Conservation (phyloP, 2,329 filamentous ascomycete genomes). For the Truncatella angustata region DNA sequence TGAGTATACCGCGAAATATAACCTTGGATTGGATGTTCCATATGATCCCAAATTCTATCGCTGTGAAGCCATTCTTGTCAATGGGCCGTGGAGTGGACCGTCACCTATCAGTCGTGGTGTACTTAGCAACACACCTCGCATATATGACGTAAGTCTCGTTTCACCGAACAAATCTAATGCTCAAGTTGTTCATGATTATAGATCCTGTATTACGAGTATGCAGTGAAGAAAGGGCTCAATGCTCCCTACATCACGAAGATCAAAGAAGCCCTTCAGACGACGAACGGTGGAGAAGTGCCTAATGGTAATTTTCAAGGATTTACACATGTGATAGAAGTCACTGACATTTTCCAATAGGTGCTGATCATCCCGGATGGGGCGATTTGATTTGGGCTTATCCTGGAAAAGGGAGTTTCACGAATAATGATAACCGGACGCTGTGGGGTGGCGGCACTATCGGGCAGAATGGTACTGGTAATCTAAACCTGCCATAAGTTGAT, state of each 20-base stretch:
- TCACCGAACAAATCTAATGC: constrained; percentile 6
- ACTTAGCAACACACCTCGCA: constrained; percentile 11
- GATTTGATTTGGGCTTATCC: constrained; percentile 27
- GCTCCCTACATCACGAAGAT: constrained; percentile 16
- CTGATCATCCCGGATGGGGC: constrained; percentile 27
- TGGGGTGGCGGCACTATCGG: constrained; percentile 21
- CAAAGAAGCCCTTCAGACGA: constrained; percentile 12
- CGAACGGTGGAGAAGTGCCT: constrained; percentile 1
- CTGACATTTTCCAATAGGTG: background rate
- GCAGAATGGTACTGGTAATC: constrained; percentile 15
- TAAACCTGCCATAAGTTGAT: background rate
- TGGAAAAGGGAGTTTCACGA: constrained; percentile 15
- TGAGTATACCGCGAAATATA: constrained; percentile 38
- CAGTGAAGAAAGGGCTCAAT: constrained; percentile 21
- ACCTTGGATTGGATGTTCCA: constrained; percentile 31
- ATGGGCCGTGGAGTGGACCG: constrained; percentile 33
- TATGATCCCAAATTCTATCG: constrained; percentile 35
- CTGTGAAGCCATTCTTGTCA: constrained; percentile 37
- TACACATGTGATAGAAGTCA: no score
- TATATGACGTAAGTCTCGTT: constrained; percentile 16
- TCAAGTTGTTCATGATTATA: constrained; percentile 14
- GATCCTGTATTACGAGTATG: constrained; percentile 32
- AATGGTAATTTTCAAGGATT: no score
- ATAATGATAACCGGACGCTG: constrained; percentile 19
- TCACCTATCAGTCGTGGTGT: constrained; percentile 25